These are phyloP conservation scores for Cunninghamia lanceolata DNA, from an alignment of 75 land plant species.

Conservation along the genomic window DNA sequence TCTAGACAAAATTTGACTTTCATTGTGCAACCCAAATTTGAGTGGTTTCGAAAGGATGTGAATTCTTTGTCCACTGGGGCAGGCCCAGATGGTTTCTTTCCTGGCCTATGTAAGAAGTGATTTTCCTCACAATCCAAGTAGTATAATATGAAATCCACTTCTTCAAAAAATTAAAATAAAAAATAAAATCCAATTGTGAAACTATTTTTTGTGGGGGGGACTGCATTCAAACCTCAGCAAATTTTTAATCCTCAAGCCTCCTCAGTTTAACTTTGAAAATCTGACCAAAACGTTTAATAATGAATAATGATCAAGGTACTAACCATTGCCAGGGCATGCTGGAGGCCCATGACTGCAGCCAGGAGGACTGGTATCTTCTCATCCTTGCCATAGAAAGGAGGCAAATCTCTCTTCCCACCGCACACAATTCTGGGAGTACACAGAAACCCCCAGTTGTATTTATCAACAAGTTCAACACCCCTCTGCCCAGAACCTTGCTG, in stretches of 20 bases:
- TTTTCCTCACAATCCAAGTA: not conserved
- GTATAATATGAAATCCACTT: too few relatives aligned
- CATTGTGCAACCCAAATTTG: too few relatives aligned
- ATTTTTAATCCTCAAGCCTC: not conserved
- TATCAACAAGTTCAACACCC: slow-evolving; percentile 1
- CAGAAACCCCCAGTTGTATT: slow-evolving; percentile 27
- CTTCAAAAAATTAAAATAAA: not conserved
- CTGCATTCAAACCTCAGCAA: not conserved
- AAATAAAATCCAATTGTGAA: not conserved
- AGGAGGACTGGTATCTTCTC: slow-evolving; percentile 23
- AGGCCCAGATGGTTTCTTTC: not conserved
- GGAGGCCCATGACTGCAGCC: slow-evolving; percentile 34
- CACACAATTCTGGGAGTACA: slow-evolving; percentile 27
- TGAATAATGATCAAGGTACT: not conserved
- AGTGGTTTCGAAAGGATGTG: not conserved
- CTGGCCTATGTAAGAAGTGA: not conserved
- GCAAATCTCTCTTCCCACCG: slow-evolving; percentile 1
- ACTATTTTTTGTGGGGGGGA: not conserved
- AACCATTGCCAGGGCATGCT: slow-evolving; percentile 40
- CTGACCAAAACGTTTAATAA: not conserved
- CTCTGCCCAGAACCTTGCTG: slow-evolving; percentile 3
- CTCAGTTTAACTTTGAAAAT: not conserved
- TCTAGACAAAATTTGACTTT: not conserved
- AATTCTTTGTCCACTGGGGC: not conserved
- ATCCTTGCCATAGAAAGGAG: slow-evolving; percentile 36